Conservation (phyloP, 768 basidiomycete species). For the Lactarius vividus region DNA sequence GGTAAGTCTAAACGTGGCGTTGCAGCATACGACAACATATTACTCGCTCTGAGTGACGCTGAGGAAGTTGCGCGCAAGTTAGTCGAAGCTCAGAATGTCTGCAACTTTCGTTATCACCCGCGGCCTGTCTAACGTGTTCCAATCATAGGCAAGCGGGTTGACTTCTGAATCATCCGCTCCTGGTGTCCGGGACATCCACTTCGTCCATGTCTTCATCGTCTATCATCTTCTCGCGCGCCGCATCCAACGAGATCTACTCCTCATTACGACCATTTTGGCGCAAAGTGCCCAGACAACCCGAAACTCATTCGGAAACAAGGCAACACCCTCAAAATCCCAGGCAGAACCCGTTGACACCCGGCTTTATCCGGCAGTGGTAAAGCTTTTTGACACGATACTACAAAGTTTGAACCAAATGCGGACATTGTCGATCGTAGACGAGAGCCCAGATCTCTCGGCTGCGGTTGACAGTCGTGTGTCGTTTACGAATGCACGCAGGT, state of each 20-base stretch:
- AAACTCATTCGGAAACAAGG: conserved; percentile 28
- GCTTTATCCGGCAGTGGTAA: conserved; percentile 84
- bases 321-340: conserved; percentile 32
- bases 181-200: conserved; percentile 69
- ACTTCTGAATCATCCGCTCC: conserved; percentile 39
- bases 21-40: conserved; percentile 82
- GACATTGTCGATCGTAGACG: conserved; percentile 79
- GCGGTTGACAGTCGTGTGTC: conserved; percentile 75
- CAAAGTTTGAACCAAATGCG: conserved; percentile 86
- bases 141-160: conserved; percentile 41
- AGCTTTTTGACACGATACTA: conserved; percentile 79
- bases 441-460: conserved; percentile 76
- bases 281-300: conserved; percentile 34
- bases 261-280: conserved; percentile 62
- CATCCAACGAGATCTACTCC: conserved; percentile 83
- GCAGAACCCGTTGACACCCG: conserved; percentile 62
- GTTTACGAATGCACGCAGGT: conserved; percentile 76
- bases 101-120: conserved; percentile 22
- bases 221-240: conserved; percentile 86
- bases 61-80: conserved; percentile 81
- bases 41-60: conserved; percentile 84
- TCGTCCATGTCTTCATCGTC: conserved; percentile 83
- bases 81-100: conserved; percentile 80
- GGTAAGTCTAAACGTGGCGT: conserved; percentile 67
- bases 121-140: conserved; percentile 9